Evolutionary conservation across 805 yeast genomes (phyloP), one percentile per base, ranked within the genome.

Genomic region (Metschnikowia koreensis): DNA sequence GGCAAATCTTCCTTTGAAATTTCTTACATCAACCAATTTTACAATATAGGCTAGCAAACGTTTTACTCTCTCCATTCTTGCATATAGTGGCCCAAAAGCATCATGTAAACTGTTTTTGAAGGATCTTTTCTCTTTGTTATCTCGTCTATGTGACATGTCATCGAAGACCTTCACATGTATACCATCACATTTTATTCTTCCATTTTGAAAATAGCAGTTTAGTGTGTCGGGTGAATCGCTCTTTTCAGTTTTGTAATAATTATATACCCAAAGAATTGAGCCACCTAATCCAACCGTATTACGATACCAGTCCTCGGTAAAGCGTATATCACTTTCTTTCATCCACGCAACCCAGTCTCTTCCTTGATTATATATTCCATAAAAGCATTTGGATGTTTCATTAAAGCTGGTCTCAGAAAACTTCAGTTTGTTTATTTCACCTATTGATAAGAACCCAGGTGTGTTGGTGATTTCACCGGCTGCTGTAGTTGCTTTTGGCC

Each of bases 271-370:
- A 5, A 41, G 17, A 8, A 41, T 17, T 12, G 43, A 41, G 4
- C 43, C 43, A 15, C 43, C 43, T 6, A 41, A 27, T 2, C 43
- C 43, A 26, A 41, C 27, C 11, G 26, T 34, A 6, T 28, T 41
- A n/a, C 15, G 26, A 27, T 41, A 41, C 43, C 43, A 41, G 6
- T 27, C 34, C n/a, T 41, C 36, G n/a, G 34, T 27, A 13, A 27
- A 27, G 11, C 28, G 9, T 3, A 41, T 7, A 13, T 41, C 43
- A 10, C 34, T 27, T 28, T 41, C 43, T 13, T 41, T 41, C 43
- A 41, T 41, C 43, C 43, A 41, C 12, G 43, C 43, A 9, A 41
- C 43, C 43, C 43, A 41, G 28, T 41, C 43, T 13, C 28, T 34
- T 6, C 29, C 29, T 10, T 41, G n/a, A 34, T 28, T 41, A 41